Percentiles rank a stretch among this genome's conserved stretches.
Evolutionary conservation across 768 basidiomycete genomes (phyloP).

Genomic region (Mycena galericulata): DNA sequence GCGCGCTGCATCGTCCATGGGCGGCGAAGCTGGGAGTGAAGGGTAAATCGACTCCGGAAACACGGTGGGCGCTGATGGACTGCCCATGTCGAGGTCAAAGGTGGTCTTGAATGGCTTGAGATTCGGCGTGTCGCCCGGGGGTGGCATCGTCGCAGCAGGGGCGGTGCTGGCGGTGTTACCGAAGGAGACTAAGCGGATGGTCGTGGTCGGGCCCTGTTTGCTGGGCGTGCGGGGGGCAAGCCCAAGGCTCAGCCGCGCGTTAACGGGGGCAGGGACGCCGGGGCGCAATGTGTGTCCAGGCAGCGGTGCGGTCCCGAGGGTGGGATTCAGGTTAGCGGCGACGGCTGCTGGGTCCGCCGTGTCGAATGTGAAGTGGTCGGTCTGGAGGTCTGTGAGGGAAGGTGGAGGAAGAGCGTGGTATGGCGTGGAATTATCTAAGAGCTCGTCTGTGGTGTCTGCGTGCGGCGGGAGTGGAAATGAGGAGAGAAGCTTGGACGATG

Average conservation of each 20-base stretch:
- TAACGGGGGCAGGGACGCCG: slow-evolving; percentile 69
- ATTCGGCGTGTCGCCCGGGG: slow-evolving; percentile 62
- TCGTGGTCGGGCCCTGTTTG: slow-evolving; percentile 59
- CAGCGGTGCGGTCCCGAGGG: slow-evolving; percentile 56
- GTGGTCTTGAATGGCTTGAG: slow-evolving; percentile 74
- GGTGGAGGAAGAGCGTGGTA: slow-evolving; percentile 54
- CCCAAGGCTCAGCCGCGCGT: slow-evolving; percentile 73
- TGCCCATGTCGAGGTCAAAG: slow-evolving; percentile 75
- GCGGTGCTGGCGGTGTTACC: slow-evolving; percentile 43
- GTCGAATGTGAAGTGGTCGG: slow-evolving; percentile 62
- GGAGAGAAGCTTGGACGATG: slow-evolving; percentile 34
- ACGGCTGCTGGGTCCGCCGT: slow-evolving; percentile 35
- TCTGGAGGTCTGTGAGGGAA: slow-evolving; percentile 48
- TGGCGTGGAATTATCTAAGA: slow-evolving; percentile 54
- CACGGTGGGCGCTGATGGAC: slow-evolving; percentile 51
- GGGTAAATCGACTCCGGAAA: slow-evolving; percentile 28
- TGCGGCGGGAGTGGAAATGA: slow-evolving; percentile 32
- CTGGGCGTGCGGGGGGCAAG: slow-evolving; percentile 53
- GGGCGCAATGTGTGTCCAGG: slow-evolving; percentile 70
- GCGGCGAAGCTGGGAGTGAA: slow-evolving; percentile 29
- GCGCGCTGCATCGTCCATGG: slow-evolving; percentile 26
- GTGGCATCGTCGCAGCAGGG: slow-evolving; percentile 31
- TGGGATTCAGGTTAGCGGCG: slow-evolving; percentile 45
- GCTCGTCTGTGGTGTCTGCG: slow-evolving; percentile 46
- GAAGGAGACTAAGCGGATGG: slow-evolving; percentile 62